Evolutionary conservation across 257 asterid genomes (phyloP).

Genomic region (Petunia secreta): DNA sequence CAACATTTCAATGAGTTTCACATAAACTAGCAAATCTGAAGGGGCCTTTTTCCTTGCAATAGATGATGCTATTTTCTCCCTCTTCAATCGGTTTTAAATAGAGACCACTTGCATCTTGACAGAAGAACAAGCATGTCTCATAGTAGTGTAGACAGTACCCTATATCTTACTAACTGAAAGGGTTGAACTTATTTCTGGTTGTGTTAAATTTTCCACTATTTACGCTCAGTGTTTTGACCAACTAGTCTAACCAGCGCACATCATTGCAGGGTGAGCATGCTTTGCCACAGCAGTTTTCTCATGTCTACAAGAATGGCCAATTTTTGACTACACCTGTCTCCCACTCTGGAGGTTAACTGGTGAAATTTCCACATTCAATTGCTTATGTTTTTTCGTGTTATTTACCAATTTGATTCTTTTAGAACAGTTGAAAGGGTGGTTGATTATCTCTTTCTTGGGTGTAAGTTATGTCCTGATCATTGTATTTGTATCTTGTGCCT

Average conservation of each 20-base stretch:
- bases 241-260: neutral
- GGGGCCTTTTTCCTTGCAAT: neutral
- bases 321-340: constrained; percentile 84
- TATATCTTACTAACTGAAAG: neutral
- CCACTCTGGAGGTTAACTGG: constrained; percentile 70
- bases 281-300: constrained; percentile 86
- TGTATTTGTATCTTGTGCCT: constrained; percentile 20
- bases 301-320: constrained; percentile 74
- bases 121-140: neutral
- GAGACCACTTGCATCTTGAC: neutral
- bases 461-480: neutral
- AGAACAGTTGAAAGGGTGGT: neutral
- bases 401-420: neutral
- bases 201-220: neutral
- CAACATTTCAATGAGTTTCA: neutral
- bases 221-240: neutral
- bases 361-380: neutral
- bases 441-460: neutral
- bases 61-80: neutral
- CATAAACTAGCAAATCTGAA: neutral
- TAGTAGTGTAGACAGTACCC: neutral
- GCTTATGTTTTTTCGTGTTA: neutral
- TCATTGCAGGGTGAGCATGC: constrained; percentile 78
- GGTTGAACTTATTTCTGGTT: constrained; percentile 1
- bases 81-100: neutral